Base-by-base conservation (phyloP, 2,329 filamentous ascomycete species). In the Onygenales sp. region DNA sequence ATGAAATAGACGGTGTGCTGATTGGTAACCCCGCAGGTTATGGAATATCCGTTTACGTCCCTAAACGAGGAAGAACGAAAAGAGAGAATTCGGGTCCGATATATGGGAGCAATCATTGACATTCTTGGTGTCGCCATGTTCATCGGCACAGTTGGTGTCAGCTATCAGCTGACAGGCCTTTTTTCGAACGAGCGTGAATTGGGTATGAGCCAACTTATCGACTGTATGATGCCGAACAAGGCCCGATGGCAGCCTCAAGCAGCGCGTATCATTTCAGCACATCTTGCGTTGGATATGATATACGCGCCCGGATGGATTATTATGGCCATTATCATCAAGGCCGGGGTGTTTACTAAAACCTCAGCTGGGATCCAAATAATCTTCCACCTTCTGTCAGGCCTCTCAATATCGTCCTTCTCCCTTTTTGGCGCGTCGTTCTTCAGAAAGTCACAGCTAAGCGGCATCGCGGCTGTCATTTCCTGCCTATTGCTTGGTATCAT, bases 221-320 rank as follows among this genome's bases (percentile, higher is more conserved):
- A 96, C 69, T 86, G 89, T 52, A 95, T 95, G 89, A 91, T 93
- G 77, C 86, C 88, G 0, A 87, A 87, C 53, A 78, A 78, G 52
- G 78, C 78, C 48, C 75, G 81, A 43, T 94, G 89, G 88, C 78
- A 89, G 63, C 83, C 86, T 8, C 88, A 92, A 69, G 81, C 83
- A 21, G 85, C 86, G 1, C 80, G 91, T n/a, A 77, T 95, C 11
- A 65, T 91, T 7, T 84, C 90, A 0, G 85, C 90, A 56, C 89
- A 95, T 65, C 66, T 93, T 31, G 82, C 89, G 0, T 93, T 95
- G 62, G 83, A 87, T 55, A 67, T 88, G 6, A 77, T 95, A 35
- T 51, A 95, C 62, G 68, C 86, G 1, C 89, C 89, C 0, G 87
- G 85, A 5, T 95, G 90, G 90, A 77, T 95, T 38, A 75, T 92